Base-by-base conservation (phyloP, 495 filamentous ascomycete species). In the Xylaria palmicola region DNA sequence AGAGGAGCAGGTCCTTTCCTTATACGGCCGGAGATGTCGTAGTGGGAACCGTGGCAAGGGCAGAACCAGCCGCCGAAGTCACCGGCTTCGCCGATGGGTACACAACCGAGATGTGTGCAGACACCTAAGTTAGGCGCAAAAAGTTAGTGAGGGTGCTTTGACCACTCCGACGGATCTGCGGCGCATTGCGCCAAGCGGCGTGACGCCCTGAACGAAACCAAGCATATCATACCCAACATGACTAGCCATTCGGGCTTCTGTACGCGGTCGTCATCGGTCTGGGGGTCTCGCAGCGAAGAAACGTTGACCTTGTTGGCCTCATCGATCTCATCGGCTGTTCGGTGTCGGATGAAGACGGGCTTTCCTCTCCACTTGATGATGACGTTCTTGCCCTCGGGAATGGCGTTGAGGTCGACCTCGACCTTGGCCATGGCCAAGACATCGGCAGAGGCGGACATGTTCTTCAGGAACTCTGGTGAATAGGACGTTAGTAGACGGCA, bases 351-450 rank as follows among this genome's bases (percentile, higher is more conserved):
- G 85, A 99, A 98, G 76, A 99, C 91, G 75, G 95, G 95, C 88
- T 99, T 99, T 73, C 95, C 95, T 81, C 95, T 89, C 95, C 95
- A 99, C 84, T 99, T 99, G 85, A 99, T 93, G 78, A 98, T 95
- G 75, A 98, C 94, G 80, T 99, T 99, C 90, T 98, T 99, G 85
- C 95, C 94, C 83, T 97, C 93, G 40, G 95, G 94, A 72, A 99
- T 97, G 52, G 89, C 74, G 67, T 81, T 79, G 62, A 99, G 88
- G 74, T 96, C 90, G 67, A 99, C 89, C 81, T 99, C 95, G 66
- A 99, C 93, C 87, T 99, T 99, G 72, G 95, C 95, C 86, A 97
- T 92, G 72, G 95, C 95, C 75, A 99, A 82, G 68, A 99, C 92
- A 73, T 99, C 95, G 75, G 95, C 95, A 56, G 95, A 99, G 62